Conservation (phyloP, 1,284 basidiomycete genomes). For the Apiotrichum akiyoshidainum region DNA sequence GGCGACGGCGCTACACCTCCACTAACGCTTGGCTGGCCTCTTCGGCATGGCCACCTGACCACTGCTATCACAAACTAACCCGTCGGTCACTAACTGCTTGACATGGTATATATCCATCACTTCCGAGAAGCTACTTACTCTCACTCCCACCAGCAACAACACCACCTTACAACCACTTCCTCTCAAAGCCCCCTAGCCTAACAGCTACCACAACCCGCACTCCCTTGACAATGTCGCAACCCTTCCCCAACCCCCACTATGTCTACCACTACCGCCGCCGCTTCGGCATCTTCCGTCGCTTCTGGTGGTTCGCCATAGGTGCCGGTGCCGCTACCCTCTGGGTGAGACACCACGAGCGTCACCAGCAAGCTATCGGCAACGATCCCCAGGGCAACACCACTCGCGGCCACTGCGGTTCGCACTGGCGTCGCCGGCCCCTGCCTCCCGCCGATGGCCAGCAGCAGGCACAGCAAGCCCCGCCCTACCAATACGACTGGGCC, state of each 20-base stretch:
- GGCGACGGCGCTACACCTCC: too few species aligned
- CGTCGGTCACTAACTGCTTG: neutral
- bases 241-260: neutral
- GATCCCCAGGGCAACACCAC: too few species aligned
- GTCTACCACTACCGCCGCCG: conserved; percentile 6
- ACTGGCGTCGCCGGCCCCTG: neutral
- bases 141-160: neutral
- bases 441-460: neutral
- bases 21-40: neutral
- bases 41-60: neutral
- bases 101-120: neutral
- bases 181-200: neutral
- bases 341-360: conserved; percentile 1
- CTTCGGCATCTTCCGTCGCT: conserved; percentile 7
- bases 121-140: neutral
- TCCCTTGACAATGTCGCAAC: neutral
- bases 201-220: neutral
- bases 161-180: neutral
- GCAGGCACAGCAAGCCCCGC: neutral
- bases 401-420: neutral
- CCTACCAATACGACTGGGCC: conserved; percentile 5
- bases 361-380: neutral
- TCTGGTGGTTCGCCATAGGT: conserved; percentile 13
- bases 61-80: neutral
- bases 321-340: conserved; percentile 6